phyloP scores from a whole-genome alignment of 495 filamentous ascomycete genomes.

The Lineolata rhizophorae region DNA sequence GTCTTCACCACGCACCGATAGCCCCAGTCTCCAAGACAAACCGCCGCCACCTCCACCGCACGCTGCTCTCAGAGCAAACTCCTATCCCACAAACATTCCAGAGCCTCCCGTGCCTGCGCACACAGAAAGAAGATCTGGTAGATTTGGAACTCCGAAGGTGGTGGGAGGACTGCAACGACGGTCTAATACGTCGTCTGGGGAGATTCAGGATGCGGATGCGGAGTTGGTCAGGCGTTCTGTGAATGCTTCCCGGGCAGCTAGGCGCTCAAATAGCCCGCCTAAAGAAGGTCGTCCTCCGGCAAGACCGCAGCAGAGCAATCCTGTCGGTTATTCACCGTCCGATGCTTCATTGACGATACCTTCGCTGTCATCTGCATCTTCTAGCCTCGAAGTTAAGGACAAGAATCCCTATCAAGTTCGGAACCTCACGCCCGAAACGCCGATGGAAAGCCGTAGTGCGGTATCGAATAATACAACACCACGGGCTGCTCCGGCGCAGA shows the following conservation, averaged over 20 bases:
- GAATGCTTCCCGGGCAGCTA: background rate
- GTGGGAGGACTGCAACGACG: background rate
- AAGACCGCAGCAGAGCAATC: conserved; percentile 38
- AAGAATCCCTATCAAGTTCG: background rate
- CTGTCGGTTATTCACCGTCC: background rate
- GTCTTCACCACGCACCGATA: conserved; percentile 4
- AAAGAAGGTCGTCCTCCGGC: conserved; percentile 3
- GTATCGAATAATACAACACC: background rate
- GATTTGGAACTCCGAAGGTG: background rate
- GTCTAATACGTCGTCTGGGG: background rate
- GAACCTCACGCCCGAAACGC: no score
- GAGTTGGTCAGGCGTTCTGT: conserved; percentile 6
- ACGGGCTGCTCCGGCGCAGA: background rate
- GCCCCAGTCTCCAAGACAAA: conserved; percentile 3
- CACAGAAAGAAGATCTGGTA: no score
- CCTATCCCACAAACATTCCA: background rate
- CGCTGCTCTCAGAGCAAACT: background rate
- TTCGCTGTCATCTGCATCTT: background rate
- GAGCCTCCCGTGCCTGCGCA: no score
- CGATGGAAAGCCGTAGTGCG: no score
- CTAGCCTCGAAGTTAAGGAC: background rate
- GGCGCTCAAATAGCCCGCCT: conserved; percentile 1
- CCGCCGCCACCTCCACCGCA: conserved; percentile 7
- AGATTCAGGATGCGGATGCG: conserved; percentile 9
- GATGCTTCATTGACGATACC: background rate